Evolutionary conservation across 441 rosid species (phyloP).

Genomic region (Hura crepitans): DNA sequence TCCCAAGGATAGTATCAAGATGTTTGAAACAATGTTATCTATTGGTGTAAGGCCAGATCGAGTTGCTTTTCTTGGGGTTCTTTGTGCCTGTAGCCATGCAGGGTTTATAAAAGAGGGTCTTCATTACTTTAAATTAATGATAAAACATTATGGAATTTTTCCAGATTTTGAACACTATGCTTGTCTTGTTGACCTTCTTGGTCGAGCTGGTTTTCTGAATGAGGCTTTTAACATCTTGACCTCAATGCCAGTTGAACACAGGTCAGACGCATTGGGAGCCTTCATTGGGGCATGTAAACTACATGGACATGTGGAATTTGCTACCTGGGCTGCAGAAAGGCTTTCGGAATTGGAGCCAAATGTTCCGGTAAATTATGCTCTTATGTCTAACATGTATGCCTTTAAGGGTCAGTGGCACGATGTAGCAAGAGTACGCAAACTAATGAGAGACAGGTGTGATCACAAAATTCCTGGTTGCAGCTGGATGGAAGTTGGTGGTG

Average conservation of each 20-base stretch:
- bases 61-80: constrained; percentile 51
- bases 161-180: constrained; percentile 58
- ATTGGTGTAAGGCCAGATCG: constrained; percentile 46
- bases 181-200: constrained; percentile 60
- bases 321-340: constrained; percentile 48
- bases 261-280: constrained; percentile 49
- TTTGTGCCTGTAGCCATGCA: constrained; percentile 65
- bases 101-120: constrained; percentile 58
- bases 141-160: constrained; percentile 31
- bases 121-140: constrained; percentile 53
- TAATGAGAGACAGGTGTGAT: constrained; percentile 43
- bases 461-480: constrained; percentile 60
- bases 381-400: constrained; percentile 51
- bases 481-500: constrained; percentile 39
- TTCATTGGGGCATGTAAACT: constrained; percentile 56
- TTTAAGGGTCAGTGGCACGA: constrained; percentile 54
- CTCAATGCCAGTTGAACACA: constrained; percentile 35
- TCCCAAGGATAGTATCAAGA: constrained; percentile 41
- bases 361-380: constrained; percentile 52
- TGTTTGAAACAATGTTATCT: constrained; percentile 45
- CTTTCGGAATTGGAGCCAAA: constrained; percentile 51
- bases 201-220: constrained; percentile 55
- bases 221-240: constrained; percentile 48
- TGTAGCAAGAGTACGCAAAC: constrained; percentile 41
- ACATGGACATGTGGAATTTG: constrained; percentile 38